Percentiles rank a stretch among this genome's conserved stretches.
Evolutionary conservation across 2,329 filamentous ascomycete species (phyloP).

Genomic region (Hirsutella minnesotensis): DNA sequence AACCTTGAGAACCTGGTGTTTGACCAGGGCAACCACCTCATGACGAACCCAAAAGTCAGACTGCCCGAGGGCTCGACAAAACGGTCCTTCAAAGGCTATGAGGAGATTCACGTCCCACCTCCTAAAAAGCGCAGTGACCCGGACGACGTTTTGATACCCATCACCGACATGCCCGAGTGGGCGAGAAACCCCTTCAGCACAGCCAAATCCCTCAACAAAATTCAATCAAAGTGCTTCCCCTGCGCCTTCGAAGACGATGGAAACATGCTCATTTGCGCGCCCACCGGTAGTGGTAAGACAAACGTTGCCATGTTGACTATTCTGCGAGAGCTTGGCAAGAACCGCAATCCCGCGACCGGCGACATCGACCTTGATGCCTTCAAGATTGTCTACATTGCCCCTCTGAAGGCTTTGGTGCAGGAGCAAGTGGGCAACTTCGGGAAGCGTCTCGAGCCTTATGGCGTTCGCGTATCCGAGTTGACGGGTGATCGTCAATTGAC

Average conservation of each 20-base stretch:
- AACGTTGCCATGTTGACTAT: constrained; percentile 98
- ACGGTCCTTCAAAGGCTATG: constrained; percentile 92
- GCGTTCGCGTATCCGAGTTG: constrained; percentile 86
- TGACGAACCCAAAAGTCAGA: constrained; percentile 96
- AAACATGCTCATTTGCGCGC: constrained; percentile 95
- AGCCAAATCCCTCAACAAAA: constrained; percentile 81
- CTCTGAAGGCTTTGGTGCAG: constrained; percentile 88
- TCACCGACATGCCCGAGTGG: constrained; percentile 87
- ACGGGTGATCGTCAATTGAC: constrained; percentile 97
- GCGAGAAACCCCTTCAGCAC: constrained; percentile 74
- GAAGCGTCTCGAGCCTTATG: constrained; percentile 78
- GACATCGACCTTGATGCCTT: constrained; percentile 92
- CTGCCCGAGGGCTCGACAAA: constrained; percentile 92
- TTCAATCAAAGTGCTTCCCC: constrained; percentile 88
- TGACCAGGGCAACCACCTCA: constrained; percentile 95
- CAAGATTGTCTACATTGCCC: constrained; percentile 97
- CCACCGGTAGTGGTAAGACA: constrained; percentile 94
- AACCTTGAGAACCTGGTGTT: constrained; percentile 95
- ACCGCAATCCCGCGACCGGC: constrained; percentile 79
- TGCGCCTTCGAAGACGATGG: constrained; percentile 87
- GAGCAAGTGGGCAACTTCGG: constrained; percentile 98
- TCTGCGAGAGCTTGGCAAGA: constrained; percentile 90
- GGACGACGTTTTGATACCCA: constrained; percentile 69
- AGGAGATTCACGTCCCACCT: constrained; percentile 92
- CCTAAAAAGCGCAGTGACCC: constrained; percentile 80